phyloP scores from a whole-genome alignment of 495 filamentous ascomycete species.

The Cladorrhinum samala region DNA sequence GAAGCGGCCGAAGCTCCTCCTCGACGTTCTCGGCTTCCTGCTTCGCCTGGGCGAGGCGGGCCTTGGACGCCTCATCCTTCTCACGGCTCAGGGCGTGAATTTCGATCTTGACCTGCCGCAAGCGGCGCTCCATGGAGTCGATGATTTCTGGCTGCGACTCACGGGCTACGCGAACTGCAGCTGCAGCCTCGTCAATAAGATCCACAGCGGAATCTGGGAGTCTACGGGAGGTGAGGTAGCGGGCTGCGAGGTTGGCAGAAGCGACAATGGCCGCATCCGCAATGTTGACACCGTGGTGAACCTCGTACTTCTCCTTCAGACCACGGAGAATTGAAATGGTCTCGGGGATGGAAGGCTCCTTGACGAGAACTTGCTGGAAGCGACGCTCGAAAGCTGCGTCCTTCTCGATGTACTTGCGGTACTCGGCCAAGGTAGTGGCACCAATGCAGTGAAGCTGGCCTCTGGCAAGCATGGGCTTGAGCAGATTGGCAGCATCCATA shows the following conservation, averaged over 20 bases:
- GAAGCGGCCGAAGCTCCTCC: slow-evolving; percentile 85
- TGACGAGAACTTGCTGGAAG: slow-evolving; percentile 96
- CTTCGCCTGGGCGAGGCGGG: slow-evolving; percentile 72
- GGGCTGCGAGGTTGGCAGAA: slow-evolving; percentile 79
- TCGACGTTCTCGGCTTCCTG: slow-evolving; percentile 85
- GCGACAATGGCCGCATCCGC: slow-evolving; percentile 87
- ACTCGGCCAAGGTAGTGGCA: slow-evolving; percentile 89
- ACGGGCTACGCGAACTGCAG: slow-evolving; percentile 85
- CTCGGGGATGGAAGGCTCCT: slow-evolving; percentile 81
- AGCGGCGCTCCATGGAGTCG: slow-evolving; percentile 82
- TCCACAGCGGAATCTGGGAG: slow-evolving; percentile 96
- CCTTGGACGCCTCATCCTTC: slow-evolving; percentile 85
- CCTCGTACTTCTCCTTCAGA: slow-evolving; percentile 94
- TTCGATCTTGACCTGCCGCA: slow-evolving; percentile 89
- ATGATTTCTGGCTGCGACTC: slow-evolving; percentile 94
- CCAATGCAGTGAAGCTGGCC: slow-evolving; percentile 97
- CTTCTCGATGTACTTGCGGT: slow-evolving; percentile 98
- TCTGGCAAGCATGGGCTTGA: slow-evolving; percentile 95
- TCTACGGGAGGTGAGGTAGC: slow-evolving; percentile 83
- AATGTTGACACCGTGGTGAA: slow-evolving; percentile 96
- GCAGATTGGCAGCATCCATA: slow-evolving; percentile 95
- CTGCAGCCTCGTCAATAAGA: slow-evolving; percentile 91
- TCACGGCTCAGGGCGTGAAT: slow-evolving; percentile 91
- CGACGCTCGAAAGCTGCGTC: slow-evolving; percentile 95
- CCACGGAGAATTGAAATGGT: slow-evolving; percentile 96